phyloP scores from a whole-genome alignment of 176 grass and related monocot genomes.

The Phragmites australis region DNA sequence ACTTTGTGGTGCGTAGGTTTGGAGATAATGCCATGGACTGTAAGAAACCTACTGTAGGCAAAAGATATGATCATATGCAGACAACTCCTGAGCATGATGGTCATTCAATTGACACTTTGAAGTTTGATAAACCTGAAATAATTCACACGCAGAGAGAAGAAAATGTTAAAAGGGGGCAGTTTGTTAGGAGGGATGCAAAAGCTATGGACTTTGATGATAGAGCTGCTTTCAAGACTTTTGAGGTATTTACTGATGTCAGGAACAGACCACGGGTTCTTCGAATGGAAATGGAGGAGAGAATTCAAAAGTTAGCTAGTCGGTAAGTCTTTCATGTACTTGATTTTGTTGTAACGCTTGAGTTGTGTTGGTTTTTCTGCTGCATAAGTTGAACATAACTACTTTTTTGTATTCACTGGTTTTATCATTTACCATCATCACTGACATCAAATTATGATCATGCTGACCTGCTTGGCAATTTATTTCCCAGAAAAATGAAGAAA shows the following conservation, averaged over 20 bases:
- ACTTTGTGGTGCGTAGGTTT: slow-evolving; percentile 8
- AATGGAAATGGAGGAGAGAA: slow-evolving; percentile 96
- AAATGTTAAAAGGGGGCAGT: slow-evolving; percentile 36
- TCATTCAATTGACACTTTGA: slow-evolving; percentile 21
- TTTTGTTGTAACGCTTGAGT: slow-evolving; percentile 16
- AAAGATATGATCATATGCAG: slow-evolving; percentile 14
- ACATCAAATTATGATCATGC: slow-evolving; percentile 15
- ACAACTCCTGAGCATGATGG: slow-evolving; percentile 13
- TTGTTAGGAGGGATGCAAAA: slow-evolving; percentile 40
- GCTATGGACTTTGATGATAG: slow-evolving; percentile 53
- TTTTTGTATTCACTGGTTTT: slow-evolving; percentile 1
- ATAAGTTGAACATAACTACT: slow-evolving; percentile 5
- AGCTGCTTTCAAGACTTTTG: slow-evolving; percentile 90
- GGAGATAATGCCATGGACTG: slow-evolving; percentile 12
- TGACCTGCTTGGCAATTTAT: neutral
- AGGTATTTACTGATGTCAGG: slow-evolving; percentile 85
- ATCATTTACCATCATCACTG: slow-evolving; percentile 12
- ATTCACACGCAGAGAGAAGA: slow-evolving; percentile 27
- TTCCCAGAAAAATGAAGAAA: neutral
- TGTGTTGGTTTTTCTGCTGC: neutral
- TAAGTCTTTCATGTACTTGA: slow-evolving; percentile 48
- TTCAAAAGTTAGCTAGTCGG: slow-evolving; percentile 74
- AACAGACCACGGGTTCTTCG: slow-evolving; percentile 83
- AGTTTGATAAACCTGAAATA: slow-evolving; percentile 27
- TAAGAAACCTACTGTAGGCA: slow-evolving; percentile 38